Percentiles rank a stretch among this genome's conserved stretches.
These are phyloP conservation scores for Backusella mclennaniae DNA, from an alignment of 192 early-diverging fungal species.

Conservation along the genomic window DNA sequence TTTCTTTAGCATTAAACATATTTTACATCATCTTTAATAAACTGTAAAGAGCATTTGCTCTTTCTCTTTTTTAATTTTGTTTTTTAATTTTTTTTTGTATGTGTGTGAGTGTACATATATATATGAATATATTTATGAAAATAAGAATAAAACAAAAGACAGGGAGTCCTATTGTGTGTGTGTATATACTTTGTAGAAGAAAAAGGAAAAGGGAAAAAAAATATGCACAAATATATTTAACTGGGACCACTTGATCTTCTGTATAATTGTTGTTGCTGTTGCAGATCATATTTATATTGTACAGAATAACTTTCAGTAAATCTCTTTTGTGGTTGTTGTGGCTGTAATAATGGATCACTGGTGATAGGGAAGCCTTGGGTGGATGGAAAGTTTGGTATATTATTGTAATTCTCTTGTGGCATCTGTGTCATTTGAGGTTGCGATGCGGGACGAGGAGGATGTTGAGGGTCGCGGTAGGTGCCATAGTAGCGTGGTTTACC, in stretches of 20 bases:
- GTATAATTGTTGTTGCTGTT: background rate
- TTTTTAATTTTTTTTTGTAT: background rate
- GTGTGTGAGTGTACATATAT: background rate
- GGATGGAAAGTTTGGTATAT: background rate
- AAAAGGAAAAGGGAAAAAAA: background rate
- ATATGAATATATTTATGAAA: background rate
- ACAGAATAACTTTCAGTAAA: background rate
- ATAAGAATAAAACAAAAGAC: background rate
- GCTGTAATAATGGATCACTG: slow-evolving; percentile 2
- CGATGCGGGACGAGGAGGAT: background rate
- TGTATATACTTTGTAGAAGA: background rate
- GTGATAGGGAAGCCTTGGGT: background rate
- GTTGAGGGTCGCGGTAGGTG: background rate
- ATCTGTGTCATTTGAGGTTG: background rate
- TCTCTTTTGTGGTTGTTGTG: background rate
- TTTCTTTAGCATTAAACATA: background rate
- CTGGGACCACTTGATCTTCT: slow-evolving; percentile 10
- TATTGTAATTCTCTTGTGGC: background rate
- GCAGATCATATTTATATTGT: background rate
- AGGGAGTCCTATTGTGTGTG: background rate
- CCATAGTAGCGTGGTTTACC: background rate
- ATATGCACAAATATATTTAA: background rate
- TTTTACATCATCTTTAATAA: background rate
- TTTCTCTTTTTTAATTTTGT: background rate
- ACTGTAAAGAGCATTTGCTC: background rate